phyloP scores from a whole-genome alignment of 164 flowering plant genomes.

The Taxillus chinensis region DNA sequence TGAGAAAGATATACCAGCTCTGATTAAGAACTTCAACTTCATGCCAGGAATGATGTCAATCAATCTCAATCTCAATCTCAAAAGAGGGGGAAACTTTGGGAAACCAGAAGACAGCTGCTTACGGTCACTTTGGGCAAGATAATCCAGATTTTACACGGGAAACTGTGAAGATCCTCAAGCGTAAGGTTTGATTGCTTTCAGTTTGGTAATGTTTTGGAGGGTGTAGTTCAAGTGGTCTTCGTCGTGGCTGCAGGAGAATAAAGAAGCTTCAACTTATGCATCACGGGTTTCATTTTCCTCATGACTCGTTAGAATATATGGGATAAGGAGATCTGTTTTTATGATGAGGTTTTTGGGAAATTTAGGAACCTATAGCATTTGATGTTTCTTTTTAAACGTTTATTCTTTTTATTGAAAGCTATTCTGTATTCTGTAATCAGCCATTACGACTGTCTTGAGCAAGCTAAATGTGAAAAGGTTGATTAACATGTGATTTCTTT shows the following conservation, averaged over 20 bases:
- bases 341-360: too few relatives aligned
- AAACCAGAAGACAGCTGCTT: conserved; percentile 64
- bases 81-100: conserved; percentile 59
- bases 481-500: not conserved
- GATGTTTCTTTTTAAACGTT: too few relatives aligned
- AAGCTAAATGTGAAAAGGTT: not conserved
- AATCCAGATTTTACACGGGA: conserved; percentile 74
- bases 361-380: too few relatives aligned
- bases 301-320: too few relatives aligned
- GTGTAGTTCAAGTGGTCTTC: conserved; percentile 5
- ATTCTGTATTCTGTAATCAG: not conserved
- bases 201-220: not conserved
- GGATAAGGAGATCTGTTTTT: too few relatives aligned
- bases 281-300: not conserved
- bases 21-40: conserved; percentile 53
- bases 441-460: not conserved
- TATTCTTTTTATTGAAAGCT: too few relatives aligned
- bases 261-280: conserved; percentile 8
- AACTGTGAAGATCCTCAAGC: conserved; percentile 41
- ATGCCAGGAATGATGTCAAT: conserved; percentile 71
- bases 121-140: conserved; percentile 65
- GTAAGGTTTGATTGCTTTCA: not conserved
- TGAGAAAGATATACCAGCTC: conserved; percentile 42
- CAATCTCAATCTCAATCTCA: conserved; percentile 50
- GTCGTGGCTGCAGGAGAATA: conserved; percentile 7